Evolutionary conservation across 805 yeast genomes (phyloP), one percentile per base, ranked within the genome.

Genomic region (Kuraishia piskuri): DNA sequence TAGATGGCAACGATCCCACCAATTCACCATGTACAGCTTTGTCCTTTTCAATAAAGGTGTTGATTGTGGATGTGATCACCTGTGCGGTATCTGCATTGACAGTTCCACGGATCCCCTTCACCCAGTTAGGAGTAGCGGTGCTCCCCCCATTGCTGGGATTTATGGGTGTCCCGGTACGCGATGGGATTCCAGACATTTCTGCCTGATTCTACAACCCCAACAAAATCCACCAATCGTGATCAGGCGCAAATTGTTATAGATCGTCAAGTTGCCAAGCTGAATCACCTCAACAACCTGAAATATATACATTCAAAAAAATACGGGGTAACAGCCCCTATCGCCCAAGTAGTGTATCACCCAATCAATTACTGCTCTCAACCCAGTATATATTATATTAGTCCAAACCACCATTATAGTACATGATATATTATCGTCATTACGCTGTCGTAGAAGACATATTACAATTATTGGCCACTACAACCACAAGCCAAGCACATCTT

Each of bases 121-220:
- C 23, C 52, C 52, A 50, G n/a, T 37, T 22, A 19, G 48, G 14
- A 6, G 48, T 21, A 20, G 48, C 24, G 48, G 14, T 26, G 48
- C 47, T 48, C 45, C 51, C 14, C 21, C 24, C 50, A 4, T 17
- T 14, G 46, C 23, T 52, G 52, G 46, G 26, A 31, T 47, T 6
- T 7, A 46, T 31, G 19, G 45, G 10, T 7, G 26, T 46, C 17
- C 48, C 24, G 4, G 26, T 22, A 12, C 26, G 48, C 17, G 26
- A 22, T 10, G 26, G 24, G 17, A 46, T 46, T 19, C 48, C 26
- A 7, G 26, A 46, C 26, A 46, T 22, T 22, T 10, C 25, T 46
- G 26, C 9, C 6, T 45, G 47, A 10, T 25, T 6, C 9, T 20
- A 22, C 47, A 7, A 45, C 23, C n/a, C n/a, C n/a, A n/a, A n/a